Evolutionary conservation across 225 moss, liverwort and hornwort genomes (phyloP).

Genomic region (Asterella californica): DNA sequence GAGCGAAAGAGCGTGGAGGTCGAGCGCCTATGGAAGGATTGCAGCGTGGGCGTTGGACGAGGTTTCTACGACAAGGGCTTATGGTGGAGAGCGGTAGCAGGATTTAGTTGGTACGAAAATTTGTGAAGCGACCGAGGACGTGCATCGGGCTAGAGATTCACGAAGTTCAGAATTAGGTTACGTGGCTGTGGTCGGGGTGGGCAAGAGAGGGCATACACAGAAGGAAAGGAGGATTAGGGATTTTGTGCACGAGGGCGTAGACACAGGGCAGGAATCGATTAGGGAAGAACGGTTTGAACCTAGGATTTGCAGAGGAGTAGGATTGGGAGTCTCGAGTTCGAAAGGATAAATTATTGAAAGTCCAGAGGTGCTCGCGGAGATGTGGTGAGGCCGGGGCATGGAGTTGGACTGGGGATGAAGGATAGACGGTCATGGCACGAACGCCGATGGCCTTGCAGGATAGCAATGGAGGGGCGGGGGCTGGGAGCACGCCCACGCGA

Average conservation of each 20-base stretch:
- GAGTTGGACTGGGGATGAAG: slow-evolving; percentile 63
- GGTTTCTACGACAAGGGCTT: background rate
- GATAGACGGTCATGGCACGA: slow-evolving; percentile 75
- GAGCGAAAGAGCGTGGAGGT: background rate
- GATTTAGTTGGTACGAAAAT: background rate
- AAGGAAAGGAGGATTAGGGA: background rate
- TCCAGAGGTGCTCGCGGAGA: background rate
- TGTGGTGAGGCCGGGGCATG: slow-evolving; percentile 31
- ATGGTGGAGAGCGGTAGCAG: background rate
- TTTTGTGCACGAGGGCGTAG: background rate
- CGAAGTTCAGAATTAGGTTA: background rate
- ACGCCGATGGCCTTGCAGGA: slow-evolving; percentile 94
- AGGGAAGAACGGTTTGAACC: background rate
- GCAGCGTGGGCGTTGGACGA: background rate
- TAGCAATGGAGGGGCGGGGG: slow-evolving; percentile 60
- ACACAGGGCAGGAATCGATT: background rate
- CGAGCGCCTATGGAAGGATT: background rate
- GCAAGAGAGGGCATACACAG: background rate
- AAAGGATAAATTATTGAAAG: background rate
- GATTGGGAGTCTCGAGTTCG: background rate
- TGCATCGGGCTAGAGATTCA: background rate
- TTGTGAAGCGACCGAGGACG: background rate
- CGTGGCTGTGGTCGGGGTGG: background rate
- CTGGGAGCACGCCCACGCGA: slow-evolving; percentile 77
- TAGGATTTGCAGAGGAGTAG: background rate